Evolutionary conservation across 352 stramenopile genomes (phyloP).

Genomic region (Aphanomyces euteiches): DNA sequence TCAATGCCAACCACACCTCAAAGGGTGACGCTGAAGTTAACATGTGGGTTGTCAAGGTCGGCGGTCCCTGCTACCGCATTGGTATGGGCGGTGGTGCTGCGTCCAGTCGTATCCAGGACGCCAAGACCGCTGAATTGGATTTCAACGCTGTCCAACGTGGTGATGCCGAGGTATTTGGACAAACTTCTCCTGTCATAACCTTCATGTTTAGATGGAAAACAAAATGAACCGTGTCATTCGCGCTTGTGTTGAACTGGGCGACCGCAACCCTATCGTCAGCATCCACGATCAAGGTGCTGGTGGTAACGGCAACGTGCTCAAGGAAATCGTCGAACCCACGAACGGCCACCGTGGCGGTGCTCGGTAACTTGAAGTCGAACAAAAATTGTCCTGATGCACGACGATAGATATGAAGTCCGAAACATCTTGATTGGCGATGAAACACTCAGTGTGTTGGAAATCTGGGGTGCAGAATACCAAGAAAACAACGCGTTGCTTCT

Average conservation of each 20-base stretch:
- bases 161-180: slow-evolving; percentile 85
- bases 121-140: slow-evolving; percentile 93
- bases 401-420: slow-evolving; percentile 89
- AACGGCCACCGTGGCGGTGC: slow-evolving; percentile 84
- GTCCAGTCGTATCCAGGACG: slow-evolving; percentile 93
- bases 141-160: slow-evolving; percentile 99
- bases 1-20: slow-evolving; percentile 90
- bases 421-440: slow-evolving; percentile 96
- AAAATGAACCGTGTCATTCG: slow-evolving; percentile 99
- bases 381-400: too few relatives aligned
- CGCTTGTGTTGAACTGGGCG: slow-evolving; percentile 95
- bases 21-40: slow-evolving; percentile 93
- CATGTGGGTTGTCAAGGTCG: slow-evolving; percentile 99
- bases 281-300: slow-evolving; percentile 99
- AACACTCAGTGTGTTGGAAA: slow-evolving; percentile 98
- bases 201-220: slow-evolving; percentile 91
- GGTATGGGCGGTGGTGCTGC: slow-evolving; percentile 97
- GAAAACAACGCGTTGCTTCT: slow-evolving; percentile 99
- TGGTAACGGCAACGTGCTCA: slow-evolving; percentile 99
- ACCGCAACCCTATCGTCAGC: slow-evolving; percentile 97
- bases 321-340: slow-evolving; percentile 97
- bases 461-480: slow-evolving; percentile 99
- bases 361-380: slow-evolving; percentile 27
- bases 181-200: neutral
- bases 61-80: slow-evolving; percentile 98